Base-by-base conservation (phyloP, 176 grass and related monocot genomes). In the Stipa capillata region DNA sequence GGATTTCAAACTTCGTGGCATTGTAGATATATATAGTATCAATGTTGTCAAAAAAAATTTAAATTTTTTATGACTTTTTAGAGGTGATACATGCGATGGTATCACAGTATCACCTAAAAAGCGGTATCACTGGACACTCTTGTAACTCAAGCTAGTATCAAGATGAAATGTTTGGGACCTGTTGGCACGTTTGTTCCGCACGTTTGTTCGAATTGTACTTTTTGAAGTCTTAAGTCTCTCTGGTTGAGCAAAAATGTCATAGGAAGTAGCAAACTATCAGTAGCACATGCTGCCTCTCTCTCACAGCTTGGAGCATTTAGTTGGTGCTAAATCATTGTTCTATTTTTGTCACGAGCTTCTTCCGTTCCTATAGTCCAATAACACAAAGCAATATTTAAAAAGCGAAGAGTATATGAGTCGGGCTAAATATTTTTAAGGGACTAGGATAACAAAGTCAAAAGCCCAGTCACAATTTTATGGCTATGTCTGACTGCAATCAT, bases 401-500 rank as follows among this genome's bases (percentile, higher is more conserved):
- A 33, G 20, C 13, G 77, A 51, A 10, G 4, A 18, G 1, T 62
- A 77, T 25, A 78, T 14, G 1, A 33, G 29, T 3, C 58, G 69
- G 5, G 4, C 28, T 68, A 40, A 67, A 73, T 23, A 40, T 6
- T 29, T 62, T 80, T 73, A 59, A 59, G 18, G 40, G 55, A 20
- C 37, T 60, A 37, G 67, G 15, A 1, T 42, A 53, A 17, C 34
- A 69, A 67, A 68, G 76, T 79, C 68, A 74, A 80, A 84, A 53
- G 80, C 18, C 67, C 51, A n/a, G n/a, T n/a, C n/a, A n/a, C n/a
- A n/a, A 88, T 14, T 17, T 42, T 44, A 13, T 88, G 68, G 75
- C 58, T 59, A 84, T 50, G 29, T 68, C n/a, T 84, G 24, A 62
- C 55, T 62, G 32, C 53, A 69, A 84, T 78, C n/a, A 72, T 83